Evolutionary conservation across 805 yeast genomes (phyloP), one percentile per base, ranked within the genome.

Genomic region (Ogataea minuta): DNA sequence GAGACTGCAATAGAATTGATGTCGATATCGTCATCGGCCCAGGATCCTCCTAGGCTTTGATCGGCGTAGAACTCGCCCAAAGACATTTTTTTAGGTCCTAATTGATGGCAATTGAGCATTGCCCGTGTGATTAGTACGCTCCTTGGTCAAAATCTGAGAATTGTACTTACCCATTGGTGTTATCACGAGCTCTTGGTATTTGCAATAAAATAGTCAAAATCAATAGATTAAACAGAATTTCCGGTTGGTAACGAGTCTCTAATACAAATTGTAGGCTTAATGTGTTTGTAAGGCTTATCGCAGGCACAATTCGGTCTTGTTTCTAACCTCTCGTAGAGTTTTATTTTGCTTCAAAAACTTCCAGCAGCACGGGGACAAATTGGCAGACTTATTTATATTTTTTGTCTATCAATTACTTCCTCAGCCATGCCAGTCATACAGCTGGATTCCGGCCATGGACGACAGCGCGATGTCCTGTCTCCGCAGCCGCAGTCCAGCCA

Each of bases 1-100:
- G 76, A 72, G 9, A 76, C 74, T 28, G 76, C 75, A 49, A 79
- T 77, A 25, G 82, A 72, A 28, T 72, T 71, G 60, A 79, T 64
- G 54, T 80, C 87, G 41, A 80, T 76, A 52, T 79, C 84, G 54
- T 76, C 85, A 50, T 80, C 86, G 12, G 84, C 85, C 87, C 87
- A 80, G 6, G 79, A 74, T 6, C 74, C 72, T 11, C 77, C 79
- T 27, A 70, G 52, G 28, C 66, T 54, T 32, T 68, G 66, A 44
- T 70, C 74, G 19, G 67, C 69, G 37, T 66, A 58, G 52, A 71
- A 71, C 46, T 70, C 76, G 43, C 66, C 66, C 19, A 71, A 54
- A 21, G 73, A 65, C 74, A 71, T 71, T 48, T 68, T 70, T 44
- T 68, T 70, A 28, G 60, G 52, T 13, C 53, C 63, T 50, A 28